These are phyloP conservation scores for Chenopodium formosanum DNA, from an alignment of 148 eudicot genomes.

Conservation along the genomic window DNA sequence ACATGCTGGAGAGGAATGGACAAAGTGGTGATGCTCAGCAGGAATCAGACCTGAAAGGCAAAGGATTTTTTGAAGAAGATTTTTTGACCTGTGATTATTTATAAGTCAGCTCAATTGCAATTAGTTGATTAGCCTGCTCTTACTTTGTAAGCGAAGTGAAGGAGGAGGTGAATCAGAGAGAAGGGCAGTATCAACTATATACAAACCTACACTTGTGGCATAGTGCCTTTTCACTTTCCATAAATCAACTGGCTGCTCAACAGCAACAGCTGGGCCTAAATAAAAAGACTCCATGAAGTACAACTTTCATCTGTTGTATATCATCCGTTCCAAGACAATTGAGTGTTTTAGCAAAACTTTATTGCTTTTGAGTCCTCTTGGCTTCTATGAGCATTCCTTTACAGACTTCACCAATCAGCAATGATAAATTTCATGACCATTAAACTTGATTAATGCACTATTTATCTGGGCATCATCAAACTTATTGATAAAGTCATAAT, in stretches of 20 bases:
- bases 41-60: background rate
- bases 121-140: background rate
- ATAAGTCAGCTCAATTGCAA: background rate
- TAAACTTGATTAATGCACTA: background rate
- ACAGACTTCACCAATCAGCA: background rate
- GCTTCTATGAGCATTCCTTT: background rate
- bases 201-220: no score
- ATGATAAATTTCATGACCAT: background rate
- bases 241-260: background rate
- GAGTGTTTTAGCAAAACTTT: background rate
- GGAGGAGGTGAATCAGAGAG: no score
- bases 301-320: background rate
- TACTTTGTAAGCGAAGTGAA: background rate
- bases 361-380: background rate
- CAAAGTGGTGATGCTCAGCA: background rate
- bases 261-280: background rate
- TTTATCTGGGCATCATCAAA: background rate
- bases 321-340: background rate
- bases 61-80: background rate
- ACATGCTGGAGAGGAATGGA: background rate
- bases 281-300: no score
- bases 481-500: no score
- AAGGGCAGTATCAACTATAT: no score
- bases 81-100: background rate
- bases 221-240: background rate